Percentiles rank a stretch among this genome's conserved stretches.
phyloP scores from a whole-genome alignment of 2,329 filamentous ascomycete species.

The Colletotrichum lupini region DNA sequence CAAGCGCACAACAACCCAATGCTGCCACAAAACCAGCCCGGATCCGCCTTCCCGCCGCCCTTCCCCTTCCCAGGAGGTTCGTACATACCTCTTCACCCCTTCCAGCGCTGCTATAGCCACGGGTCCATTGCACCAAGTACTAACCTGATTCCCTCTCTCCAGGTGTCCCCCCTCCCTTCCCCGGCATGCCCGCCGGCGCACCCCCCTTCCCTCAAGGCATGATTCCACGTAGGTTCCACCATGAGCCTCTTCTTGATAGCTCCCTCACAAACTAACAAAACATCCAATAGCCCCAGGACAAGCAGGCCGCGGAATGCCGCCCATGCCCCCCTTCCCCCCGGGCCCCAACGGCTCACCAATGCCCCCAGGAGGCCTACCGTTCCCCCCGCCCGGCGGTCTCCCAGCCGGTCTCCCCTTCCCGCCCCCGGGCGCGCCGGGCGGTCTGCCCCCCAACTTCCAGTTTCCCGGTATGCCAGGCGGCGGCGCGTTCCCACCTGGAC shows the following conservation, averaged over 20 bases:
- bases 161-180: slow-evolving; percentile 69
- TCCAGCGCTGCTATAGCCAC: too few relatives aligned
- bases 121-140: background rate
- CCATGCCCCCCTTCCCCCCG: slow-evolving; percentile 57
- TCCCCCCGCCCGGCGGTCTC: slow-evolving; percentile 51
- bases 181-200: slow-evolving; percentile 56
- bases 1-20: slow-evolving; percentile 88
- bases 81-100: slow-evolving; percentile 22
- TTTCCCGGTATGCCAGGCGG: slow-evolving; percentile 55
- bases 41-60: slow-evolving; percentile 60
- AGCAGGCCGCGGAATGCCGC: slow-evolving; percentile 62
- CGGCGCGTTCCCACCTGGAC: slow-evolving; percentile 51
- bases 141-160: slow-evolving; percentile 45
- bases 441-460: slow-evolving; percentile 61
- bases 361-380: slow-evolving; percentile 55
- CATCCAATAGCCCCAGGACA: slow-evolving; percentile 54
- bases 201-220: slow-evolving; percentile 54
- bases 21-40: slow-evolving; percentile 76
- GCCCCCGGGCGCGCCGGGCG: slow-evolving; percentile 38
- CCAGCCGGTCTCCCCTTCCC: slow-evolving; percentile 41
- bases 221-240: slow-evolving; percentile 61
- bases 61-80: slow-evolving; percentile 72
- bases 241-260: background rate
- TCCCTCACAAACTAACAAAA: too few relatives aligned
- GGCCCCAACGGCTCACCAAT: slow-evolving; percentile 50